Conservation (phyloP, 441 rosid species). For the Jatropha podagrica region DNA sequence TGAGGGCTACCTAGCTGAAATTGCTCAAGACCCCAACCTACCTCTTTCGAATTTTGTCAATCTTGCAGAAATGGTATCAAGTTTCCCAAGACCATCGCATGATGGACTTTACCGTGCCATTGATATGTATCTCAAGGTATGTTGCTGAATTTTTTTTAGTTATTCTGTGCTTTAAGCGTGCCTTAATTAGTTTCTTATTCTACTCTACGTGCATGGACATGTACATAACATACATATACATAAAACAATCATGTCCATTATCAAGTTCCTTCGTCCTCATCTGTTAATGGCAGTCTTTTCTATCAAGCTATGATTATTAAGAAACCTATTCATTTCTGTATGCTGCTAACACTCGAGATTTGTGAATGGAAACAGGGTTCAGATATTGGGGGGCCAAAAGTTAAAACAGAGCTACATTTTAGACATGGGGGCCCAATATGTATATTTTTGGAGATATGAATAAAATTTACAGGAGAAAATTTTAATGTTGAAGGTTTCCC, state of each 20-base stretch:
- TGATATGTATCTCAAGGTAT: slow-evolving; percentile 91
- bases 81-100: slow-evolving; percentile 65
- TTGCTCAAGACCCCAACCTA: slow-evolving; percentile 63
- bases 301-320: background rate
- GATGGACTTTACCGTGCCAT: slow-evolving; percentile 85
- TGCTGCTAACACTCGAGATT: too few relatives aligned
- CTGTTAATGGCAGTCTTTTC: background rate
- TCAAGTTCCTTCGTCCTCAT: background rate
- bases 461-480: too few relatives aligned
- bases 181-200: background rate
- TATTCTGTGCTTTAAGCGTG: background rate
- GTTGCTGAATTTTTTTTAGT: background rate
- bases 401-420: too few relatives aligned
- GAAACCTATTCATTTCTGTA: background rate
- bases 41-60: slow-evolving; percentile 50
- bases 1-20: slow-evolving; percentile 84
- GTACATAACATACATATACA: background rate
- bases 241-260: background rate
- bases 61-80: slow-evolving; percentile 62
- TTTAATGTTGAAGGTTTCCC: too few relatives aligned
- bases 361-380: too few relatives aligned
- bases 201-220: background rate
- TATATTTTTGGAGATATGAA: too few relatives aligned
- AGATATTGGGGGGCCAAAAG: too few relatives aligned
- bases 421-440: too few relatives aligned